A percentile compares a stretch with the other conserved stretches of the same genome.
These are phyloP conservation scores for Cryptococcus depauperatus DNA, from an alignment of 1,284 basidiomycete species.

Conservation along the genomic window DNA sequence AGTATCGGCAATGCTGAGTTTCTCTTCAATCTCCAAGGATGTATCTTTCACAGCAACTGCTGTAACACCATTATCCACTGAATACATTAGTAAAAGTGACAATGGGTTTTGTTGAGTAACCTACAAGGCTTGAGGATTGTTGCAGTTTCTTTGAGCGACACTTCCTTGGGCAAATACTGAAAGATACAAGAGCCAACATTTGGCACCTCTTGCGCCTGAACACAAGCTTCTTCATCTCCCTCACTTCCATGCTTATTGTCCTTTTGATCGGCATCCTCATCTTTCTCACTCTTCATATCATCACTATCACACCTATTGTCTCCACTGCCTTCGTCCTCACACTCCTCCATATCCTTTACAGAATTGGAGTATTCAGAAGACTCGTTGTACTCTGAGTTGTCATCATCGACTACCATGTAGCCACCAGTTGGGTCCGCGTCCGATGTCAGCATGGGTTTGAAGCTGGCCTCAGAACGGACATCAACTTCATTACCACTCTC, in stretches of 20 bases:
- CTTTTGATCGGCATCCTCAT: background rate
- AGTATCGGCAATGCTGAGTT: too few relatives aligned
- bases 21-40: too few relatives aligned
- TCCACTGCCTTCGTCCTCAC: background rate
- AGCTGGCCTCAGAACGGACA: too few relatives aligned
- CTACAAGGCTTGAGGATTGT: too few relatives aligned
- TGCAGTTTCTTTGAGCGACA: background rate
- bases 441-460: background rate
- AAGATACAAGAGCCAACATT: background rate
- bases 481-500: too few relatives aligned
- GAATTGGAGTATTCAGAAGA: background rate
- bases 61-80: too few relatives aligned
- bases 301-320: background rate
- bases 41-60: too few relatives aligned
- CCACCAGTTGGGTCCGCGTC: background rate
- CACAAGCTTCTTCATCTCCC: slow-evolving; percentile 1
- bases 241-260: background rate
- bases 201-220: slow-evolving; percentile 3
- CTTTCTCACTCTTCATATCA: background rate
- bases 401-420: background rate
- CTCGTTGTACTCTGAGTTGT: background rate
- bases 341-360: background rate
- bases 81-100: too few relatives aligned
- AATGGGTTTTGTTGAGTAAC: too few relatives aligned
- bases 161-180: background rate